A percentile compares a stretch with the other conserved stretches of the same genome.
Conservation (phyloP, 257 asterid genomes). For the Jacaranda mimosifolia region DNA sequence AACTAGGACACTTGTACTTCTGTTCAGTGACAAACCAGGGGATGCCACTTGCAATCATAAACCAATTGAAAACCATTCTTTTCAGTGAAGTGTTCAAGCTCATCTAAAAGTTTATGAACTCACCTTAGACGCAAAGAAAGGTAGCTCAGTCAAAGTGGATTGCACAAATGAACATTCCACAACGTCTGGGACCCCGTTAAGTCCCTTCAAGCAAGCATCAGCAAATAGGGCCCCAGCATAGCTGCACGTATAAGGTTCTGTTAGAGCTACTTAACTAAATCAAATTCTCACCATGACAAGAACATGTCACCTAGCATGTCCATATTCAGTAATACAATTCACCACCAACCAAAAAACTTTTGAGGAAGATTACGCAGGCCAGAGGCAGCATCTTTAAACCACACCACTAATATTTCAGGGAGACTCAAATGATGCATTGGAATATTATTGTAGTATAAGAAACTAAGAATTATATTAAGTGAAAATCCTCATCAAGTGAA, state of each 20-base stretch:
- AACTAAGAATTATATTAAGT: neutral
- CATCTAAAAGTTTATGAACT: conserved; percentile 40
- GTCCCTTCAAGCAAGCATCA: conserved; percentile 73
- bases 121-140: conserved; percentile 85
- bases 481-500: neutral
- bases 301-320: no score
- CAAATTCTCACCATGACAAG: no score
- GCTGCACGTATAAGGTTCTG: conserved; percentile 37
- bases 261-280: no score
- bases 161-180: conserved; percentile 79
- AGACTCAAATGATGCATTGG: no score
- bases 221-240: conserved; percentile 77
- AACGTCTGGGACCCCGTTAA: conserved; percentile 81
- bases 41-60: neutral
- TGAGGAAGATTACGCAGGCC: no score
- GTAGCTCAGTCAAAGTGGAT: conserved; percentile 72
- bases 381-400: no score
- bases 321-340: no score
- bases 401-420: no score
- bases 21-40: no score
- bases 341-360: no score
- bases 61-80: neutral
- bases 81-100: conserved; percentile 21
- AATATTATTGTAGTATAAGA: no score
- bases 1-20: no score